These are phyloP conservation scores for Otatea glauca DNA, from an alignment of 176 grass and related monocot species.

Conservation along the genomic window DNA sequence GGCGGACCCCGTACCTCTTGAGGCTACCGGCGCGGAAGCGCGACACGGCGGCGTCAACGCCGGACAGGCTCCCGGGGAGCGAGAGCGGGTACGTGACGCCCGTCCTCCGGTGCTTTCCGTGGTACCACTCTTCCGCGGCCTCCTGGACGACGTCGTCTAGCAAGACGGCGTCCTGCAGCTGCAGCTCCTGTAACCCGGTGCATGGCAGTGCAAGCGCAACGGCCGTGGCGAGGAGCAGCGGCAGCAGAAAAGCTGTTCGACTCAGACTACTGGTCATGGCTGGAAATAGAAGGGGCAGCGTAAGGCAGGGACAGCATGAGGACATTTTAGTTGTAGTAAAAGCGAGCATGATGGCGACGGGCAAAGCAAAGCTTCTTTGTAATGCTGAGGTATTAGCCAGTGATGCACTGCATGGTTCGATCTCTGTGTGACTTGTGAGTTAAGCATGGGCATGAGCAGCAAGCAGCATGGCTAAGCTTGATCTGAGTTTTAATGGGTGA, in stretches of 20 bases:
- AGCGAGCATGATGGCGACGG: constrained; percentile 48
- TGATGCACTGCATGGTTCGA: neutral
- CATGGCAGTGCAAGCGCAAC: constrained; percentile 18
- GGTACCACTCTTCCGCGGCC: constrained; percentile 64
- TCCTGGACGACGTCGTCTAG: constrained; percentile 75
- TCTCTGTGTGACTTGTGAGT: constrained; percentile 34
- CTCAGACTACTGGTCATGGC: constrained; percentile 42
- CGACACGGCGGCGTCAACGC: constrained; percentile 46
- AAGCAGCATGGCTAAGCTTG: constrained; percentile 1
- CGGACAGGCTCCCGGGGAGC: constrained; percentile 61
- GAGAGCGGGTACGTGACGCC: constrained; percentile 69
- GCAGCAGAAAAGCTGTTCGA: constrained; percentile 2
- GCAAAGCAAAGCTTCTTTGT: constrained; percentile 42
- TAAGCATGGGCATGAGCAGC: constrained; percentile 35
- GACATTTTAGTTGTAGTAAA: constrained; percentile 57
- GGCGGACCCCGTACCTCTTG: constrained; percentile 48
- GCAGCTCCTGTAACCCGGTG: constrained; percentile 32
- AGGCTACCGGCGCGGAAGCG: constrained; percentile 79
- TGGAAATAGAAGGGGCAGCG: constrained; percentile 45
- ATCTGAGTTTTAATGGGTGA: constrained; percentile 34
- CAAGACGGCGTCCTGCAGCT: constrained; percentile 59
- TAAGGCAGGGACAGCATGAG: constrained; percentile 46
- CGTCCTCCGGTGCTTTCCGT: constrained; percentile 58
- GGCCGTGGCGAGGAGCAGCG: constrained; percentile 8
- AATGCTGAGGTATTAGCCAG: constrained; percentile 7